A percentile compares a stretch with the other conserved stretches of the same genome.
Evolutionary conservation across 2,329 filamentous ascomycete genomes (phyloP).

Genomic region (Gnomoniopsis sp.): DNA sequence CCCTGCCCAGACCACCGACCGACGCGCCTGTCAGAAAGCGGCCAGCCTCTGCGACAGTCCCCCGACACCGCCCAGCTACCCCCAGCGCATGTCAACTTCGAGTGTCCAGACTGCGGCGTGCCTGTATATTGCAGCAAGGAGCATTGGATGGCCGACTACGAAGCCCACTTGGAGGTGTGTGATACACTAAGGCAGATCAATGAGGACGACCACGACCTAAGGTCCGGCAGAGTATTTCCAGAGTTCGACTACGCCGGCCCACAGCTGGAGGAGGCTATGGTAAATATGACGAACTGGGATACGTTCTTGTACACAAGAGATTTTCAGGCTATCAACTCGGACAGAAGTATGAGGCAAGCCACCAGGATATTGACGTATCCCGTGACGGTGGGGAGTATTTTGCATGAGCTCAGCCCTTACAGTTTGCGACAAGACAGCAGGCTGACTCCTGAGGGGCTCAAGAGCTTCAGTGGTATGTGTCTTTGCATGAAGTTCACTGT

Average conservation of each 20-base stretch:
- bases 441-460: conserved; percentile 82
- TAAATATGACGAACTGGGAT: conserved; percentile 99
- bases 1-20: conserved; percentile 84
- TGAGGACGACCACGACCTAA: conserved; percentile 93
- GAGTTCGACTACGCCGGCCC: conserved; percentile 89
- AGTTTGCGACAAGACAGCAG: conserved; percentile 70
- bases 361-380: conserved; percentile 93
- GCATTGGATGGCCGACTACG: conserved; percentile 95
- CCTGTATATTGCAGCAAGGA: conserved; percentile 91
- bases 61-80: conserved; percentile 50
- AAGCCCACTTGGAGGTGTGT: conserved; percentile 87
- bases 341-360: conserved; percentile 86
- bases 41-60: conserved; percentile 55
- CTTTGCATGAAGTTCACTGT: not conserved
- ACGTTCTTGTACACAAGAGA: conserved; percentile 91
- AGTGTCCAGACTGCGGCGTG: conserved; percentile 94
- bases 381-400: conserved; percentile 81
- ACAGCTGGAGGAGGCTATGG: conserved; percentile 86
- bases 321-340: conserved; percentile 86
- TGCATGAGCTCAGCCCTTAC: conserved; percentile 95
- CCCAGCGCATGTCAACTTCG: conserved; percentile 83
- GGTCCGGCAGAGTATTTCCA: conserved; percentile 85
- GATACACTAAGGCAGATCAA: conserved; percentile 91
- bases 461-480: conserved; percentile 81
- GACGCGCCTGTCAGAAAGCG: conserved; percentile 65